Base-by-base conservation (phyloP, 1,139 yeast genomes). In the Yamadazyma jaroonii region DNA sequence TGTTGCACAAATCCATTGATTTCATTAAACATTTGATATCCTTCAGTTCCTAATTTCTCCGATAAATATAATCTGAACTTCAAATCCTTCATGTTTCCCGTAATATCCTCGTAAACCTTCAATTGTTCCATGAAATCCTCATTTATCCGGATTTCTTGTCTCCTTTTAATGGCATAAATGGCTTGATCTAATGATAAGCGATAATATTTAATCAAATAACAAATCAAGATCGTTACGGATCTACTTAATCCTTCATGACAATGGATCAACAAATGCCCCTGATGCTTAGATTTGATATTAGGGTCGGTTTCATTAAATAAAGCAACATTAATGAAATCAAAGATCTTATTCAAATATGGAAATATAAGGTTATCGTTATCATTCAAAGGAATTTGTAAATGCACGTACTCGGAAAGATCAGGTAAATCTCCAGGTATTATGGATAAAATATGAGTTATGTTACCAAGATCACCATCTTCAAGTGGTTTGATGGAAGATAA, bases 161-260 rank as follows among this genome's bases (percentile, higher is more conserved):
- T 81, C 39, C 89, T 59, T 47, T 70, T 74, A 14, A 92, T 81
- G 0, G 90, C 89, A 58, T 84, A 80, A 8, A 86, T 52, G 0
- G 96, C 84, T 44, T 81, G 81, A 9, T 74, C 67, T 12, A 78
- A 61, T 7, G 66, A 62, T 56, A 87, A 69, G 7, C 77, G 72
- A 58, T 83, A 80, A 44, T 77, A 74, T 52, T 77, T 76, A 94
- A 92, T 89, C 44, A 92, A 60, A 56, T 84, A 92, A 2, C 95
- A 95, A 29, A 81, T 71, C 10, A 81, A 66, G 24, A 88, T 67
- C 0, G 95, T 65, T 0, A 79, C 87, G 1, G 96, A 84, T 46
- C 98, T 66, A 2, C 96, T 86, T 21, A 81, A 77, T 1, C 98
- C 98, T 23, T 96, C 96, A 39, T 89, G 87, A 56, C 94, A 84